phyloP scores from a whole-genome alignment of 805 yeast species.

The Candida adriatica region DNA sequence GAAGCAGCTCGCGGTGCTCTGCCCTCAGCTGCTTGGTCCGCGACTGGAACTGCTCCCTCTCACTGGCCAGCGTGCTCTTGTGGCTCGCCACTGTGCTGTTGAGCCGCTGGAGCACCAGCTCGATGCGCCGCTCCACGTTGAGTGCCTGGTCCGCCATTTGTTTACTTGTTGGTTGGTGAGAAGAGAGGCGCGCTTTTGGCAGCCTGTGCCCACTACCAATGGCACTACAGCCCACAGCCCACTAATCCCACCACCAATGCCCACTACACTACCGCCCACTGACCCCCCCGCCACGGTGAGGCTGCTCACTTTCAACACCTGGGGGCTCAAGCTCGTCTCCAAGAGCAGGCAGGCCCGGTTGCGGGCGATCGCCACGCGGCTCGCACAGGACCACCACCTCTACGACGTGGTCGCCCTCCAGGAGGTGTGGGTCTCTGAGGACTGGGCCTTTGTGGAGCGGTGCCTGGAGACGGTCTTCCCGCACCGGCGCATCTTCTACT shows the following conservation, averaged over 20 bases:
- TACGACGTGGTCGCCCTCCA: constrained; percentile 91
- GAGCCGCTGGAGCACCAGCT: constrained; percentile 31
- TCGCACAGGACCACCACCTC: constrained; percentile 36
- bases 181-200: too few species aligned
- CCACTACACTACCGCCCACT: too few species aligned
- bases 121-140: constrained; percentile 31
- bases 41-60: constrained; percentile 29
- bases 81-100: constrained; percentile 29
- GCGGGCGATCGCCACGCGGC: constrained; percentile 61
- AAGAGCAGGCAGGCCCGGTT: constrained; percentile 59
- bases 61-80: constrained; percentile 27
- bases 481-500: constrained; percentile 59
- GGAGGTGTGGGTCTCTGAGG: constrained; percentile 86
- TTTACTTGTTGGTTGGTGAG: too few species aligned
- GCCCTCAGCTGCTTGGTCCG: constrained; percentile 27
- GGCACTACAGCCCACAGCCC: too few species aligned
- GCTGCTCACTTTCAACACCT: constrained; percentile 66
- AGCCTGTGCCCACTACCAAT: too few species aligned
- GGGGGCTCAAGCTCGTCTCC: constrained; percentile 91
- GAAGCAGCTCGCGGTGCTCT: constrained; percentile 27
- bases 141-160: too few species aligned
- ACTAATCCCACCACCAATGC: too few species aligned
- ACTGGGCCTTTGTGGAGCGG: constrained; percentile 60
- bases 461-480: constrained; percentile 46
- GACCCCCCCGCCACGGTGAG: too few species aligned